A percentile compares a stretch with the other conserved stretches of the same genome.
These are phyloP conservation scores for Backusella tarrabulga DNA, from an alignment of 192 early-diverging fungal species.

Conservation along the genomic window DNA sequence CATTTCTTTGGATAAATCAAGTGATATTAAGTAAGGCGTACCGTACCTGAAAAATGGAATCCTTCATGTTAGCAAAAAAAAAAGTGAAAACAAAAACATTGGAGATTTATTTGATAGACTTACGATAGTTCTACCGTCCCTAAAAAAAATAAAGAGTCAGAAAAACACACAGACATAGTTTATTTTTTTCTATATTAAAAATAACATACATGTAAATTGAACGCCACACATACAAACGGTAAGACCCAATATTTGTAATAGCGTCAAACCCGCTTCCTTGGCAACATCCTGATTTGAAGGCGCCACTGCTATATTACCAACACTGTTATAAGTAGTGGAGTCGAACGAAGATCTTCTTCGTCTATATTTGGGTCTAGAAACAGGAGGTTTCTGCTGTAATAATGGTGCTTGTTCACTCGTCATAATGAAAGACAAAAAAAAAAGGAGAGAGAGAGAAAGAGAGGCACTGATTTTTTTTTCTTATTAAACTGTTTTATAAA, in stretches of 20 bases:
- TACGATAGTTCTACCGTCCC: slow-evolving; percentile 72
- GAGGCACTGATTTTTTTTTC: neutral
- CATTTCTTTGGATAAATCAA: slow-evolving; percentile 61
- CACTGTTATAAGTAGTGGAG: slow-evolving; percentile 33
- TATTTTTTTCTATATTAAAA: neutral
- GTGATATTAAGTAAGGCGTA: slow-evolving; percentile 66
- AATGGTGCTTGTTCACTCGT: slow-evolving; percentile 17
- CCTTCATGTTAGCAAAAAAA: neutral
- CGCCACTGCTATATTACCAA: slow-evolving; percentile 11
- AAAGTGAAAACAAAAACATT: neutral
- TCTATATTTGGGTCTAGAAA: slow-evolving; percentile 21
- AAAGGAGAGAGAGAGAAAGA: neutral
- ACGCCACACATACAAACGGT: slow-evolving; percentile 65
- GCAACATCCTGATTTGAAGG: neutral
- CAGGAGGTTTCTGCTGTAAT: slow-evolving; percentile 25
- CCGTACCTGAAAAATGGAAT: slow-evolving; percentile 53
- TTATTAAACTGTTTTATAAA: neutral
- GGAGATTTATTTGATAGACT: slow-evolving; percentile 9
- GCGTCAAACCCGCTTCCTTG: slow-evolving; percentile 18
- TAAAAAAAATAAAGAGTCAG: slow-evolving; percentile 27
- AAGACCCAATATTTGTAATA: slow-evolving; percentile 40
- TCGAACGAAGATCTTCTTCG: slow-evolving; percentile 36
- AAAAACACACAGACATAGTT: neutral
- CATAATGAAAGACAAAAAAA: neutral
- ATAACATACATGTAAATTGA: slow-evolving; percentile 67